phyloP scores from a whole-genome alignment of 352 stramenopile species.

The Phytophthora sojae region DNA sequence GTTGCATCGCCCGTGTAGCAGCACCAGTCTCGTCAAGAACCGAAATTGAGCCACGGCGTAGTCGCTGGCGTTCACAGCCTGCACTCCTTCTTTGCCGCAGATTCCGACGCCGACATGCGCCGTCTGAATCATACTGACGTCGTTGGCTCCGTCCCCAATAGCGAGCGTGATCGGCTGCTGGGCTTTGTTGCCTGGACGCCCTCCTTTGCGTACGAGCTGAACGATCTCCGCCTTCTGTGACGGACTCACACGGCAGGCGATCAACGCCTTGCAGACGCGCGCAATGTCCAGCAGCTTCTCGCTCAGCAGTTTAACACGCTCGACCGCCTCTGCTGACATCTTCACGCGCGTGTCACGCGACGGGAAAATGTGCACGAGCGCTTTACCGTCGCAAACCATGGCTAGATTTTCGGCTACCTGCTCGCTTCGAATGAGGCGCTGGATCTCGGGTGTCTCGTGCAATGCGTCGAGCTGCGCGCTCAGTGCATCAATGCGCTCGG shows the following conservation, averaged over 20 bases:
- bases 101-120: conserved; percentile 98
- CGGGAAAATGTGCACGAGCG: conserved; percentile 72
- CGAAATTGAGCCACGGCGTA: conserved; percentile 96
- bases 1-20: conserved; percentile 97
- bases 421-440: conserved; percentile 46
- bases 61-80: conserved; percentile 96
- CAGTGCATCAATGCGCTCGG: conserved; percentile 49
- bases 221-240: conserved; percentile 88
- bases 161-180: conserved; percentile 90
- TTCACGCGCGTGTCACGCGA: conserved; percentile 55
- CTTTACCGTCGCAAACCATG: conserved; percentile 74
- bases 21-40: conserved; percentile 92
- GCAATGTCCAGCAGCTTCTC: conserved; percentile 62
- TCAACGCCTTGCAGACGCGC: conserved; percentile 73
- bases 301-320: conserved; percentile 43
- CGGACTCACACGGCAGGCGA: conserved; percentile 86
- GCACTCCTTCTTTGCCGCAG: conserved; percentile 96
- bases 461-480: conserved; percentile 60
- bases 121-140: conserved; percentile 99
- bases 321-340: conserved; percentile 39
- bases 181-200: conserved; percentile 14
- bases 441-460: conserved; percentile 45
- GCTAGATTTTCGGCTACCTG: conserved; percentile 57
- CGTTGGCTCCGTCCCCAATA: conserved; percentile 98
- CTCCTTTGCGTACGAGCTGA: conserved; percentile 61